Evolutionary conservation across 2,329 filamentous ascomycete genomes (phyloP).

Genomic region (Aureobasidium lini): DNA sequence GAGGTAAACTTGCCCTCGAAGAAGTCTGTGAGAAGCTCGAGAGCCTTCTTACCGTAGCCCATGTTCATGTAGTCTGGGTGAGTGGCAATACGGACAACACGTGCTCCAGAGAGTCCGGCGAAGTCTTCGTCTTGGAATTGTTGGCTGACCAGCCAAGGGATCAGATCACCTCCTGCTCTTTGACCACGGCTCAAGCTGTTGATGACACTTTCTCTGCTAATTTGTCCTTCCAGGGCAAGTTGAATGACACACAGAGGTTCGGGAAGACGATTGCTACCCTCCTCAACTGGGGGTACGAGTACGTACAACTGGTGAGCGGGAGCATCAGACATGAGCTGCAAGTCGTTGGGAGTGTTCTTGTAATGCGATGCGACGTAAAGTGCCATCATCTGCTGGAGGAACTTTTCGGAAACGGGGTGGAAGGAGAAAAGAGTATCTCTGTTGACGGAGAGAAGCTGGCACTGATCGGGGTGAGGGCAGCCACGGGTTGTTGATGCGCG

Average conservation of each 20-base stretch:
- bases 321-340: slow-evolving; percentile 98
- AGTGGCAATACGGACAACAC: slow-evolving; percentile 89
- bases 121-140: slow-evolving; percentile 98
- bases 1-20: slow-evolving; percentile 89
- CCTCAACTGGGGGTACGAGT: slow-evolving; percentile 75
- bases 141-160: slow-evolving; percentile 95
- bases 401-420: slow-evolving; percentile 93
- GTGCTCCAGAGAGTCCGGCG: slow-evolving; percentile 82
- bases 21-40: slow-evolving; percentile 82
- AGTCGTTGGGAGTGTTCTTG: slow-evolving; percentile 94
- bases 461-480: slow-evolving; percentile 83
- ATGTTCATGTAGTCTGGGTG: slow-evolving; percentile 88
- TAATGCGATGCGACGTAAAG: slow-evolving; percentile 96
- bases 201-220: slow-evolving; percentile 85
- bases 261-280: slow-evolving; percentile 69
- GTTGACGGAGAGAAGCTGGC: slow-evolving; percentile 89
- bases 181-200: slow-evolving; percentile 84
- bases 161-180: slow-evolving; percentile 83
- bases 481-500: slow-evolving; percentile 68
- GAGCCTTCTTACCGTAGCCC: slow-evolving; percentile 87
- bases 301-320: slow-evolving; percentile 96
- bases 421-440: slow-evolving; percentile 97
- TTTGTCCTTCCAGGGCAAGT: slow-evolving; percentile 87
- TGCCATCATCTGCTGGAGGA: slow-evolving; percentile 96
- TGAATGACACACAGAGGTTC: slow-evolving; percentile 94